phyloP scores from a whole-genome alignment of 371 early-diverging fungal species.

The Capillidium heterosporum region DNA sequence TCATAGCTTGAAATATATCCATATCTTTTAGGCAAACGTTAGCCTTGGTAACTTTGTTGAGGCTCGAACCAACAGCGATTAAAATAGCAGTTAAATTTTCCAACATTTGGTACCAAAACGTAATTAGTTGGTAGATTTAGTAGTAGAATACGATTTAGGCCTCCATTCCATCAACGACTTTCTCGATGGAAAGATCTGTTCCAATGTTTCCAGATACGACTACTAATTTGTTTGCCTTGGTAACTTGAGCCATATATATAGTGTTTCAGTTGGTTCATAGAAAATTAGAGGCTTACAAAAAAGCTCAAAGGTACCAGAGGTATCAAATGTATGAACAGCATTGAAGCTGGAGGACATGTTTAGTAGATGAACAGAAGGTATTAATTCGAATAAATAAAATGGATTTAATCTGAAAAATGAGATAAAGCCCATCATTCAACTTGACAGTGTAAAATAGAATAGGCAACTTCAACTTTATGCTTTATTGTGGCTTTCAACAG shows the following conservation, averaged over 20 bases:
- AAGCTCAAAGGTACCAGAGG: conserved; percentile 71
- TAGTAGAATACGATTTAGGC: conserved; percentile 35
- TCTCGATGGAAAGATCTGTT: conserved; percentile 35
- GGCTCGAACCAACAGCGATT: conserved; percentile 45
- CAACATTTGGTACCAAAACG: conserved; percentile 36
- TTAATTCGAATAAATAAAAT: too few species aligned
- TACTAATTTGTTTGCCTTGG: conserved; percentile 37
- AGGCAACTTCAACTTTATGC: too few species aligned
- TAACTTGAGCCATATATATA: conserved; percentile 53
- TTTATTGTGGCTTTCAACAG: too few species aligned
- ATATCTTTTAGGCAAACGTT: conserved; percentile 81
- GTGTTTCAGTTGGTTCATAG: conserved; percentile 18
- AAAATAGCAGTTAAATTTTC: conserved; percentile 59
- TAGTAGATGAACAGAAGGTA: too few species aligned
- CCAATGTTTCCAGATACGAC: conserved; percentile 43
- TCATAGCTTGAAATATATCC: conserved; percentile 75
- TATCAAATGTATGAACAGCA: conserved; percentile 27
- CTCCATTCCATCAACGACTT: conserved; percentile 23
- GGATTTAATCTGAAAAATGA: too few species aligned
- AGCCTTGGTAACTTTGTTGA: conserved; percentile 71
- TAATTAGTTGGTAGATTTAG: background rate
- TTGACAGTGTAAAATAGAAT: too few species aligned
- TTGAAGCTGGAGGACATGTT: conserved; percentile 7
- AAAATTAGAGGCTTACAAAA: conserved; percentile 43
- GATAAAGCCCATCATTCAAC: too few species aligned